Evolutionary conservation across 2,329 filamentous ascomycete species (phyloP), one percentile per base, ranked within the genome.

Genomic region (Aspergillus versicolor): DNA sequence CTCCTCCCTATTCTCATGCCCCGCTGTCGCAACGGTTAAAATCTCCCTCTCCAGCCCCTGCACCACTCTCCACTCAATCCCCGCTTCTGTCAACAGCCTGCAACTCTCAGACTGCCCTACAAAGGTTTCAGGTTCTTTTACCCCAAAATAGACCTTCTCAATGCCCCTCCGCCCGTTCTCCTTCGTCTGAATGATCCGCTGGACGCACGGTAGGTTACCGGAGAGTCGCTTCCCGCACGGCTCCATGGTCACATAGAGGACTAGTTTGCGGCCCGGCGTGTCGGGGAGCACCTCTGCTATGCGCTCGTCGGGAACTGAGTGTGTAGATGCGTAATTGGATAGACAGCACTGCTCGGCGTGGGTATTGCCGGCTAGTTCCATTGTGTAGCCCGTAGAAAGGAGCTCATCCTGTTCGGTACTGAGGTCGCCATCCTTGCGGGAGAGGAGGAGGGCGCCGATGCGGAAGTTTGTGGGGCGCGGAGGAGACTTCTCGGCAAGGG

Each of bases 301-400:
- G 12, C 65, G 55, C 4, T 77, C 75, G 4, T 77, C 73, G 5
- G 67, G 46, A 11, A 75, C 64, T 5, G 60, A 61, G 49, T 77
- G 70, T 0, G 64, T 65, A 8, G 70, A 66, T 2, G 74, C 75
- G 47, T 74, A 76, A 63, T 99, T 97, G 48, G 87, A 75, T 56
- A 99, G 82, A 69, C 91, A 96, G 73, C 89, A 93, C 77, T 99
- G 92, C 72, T 99, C 94, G 3, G 94, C 94, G 70, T 99, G 94
- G 0, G 94, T 97, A 77, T 99, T 99, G 42, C 93, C 94, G 0
- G 86, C 82, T 4, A 92, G 85, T 74, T 99, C 93, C 57, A 97
- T 82, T 0, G 94, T 97, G 77, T 93, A 97, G 54, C 94, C 93
- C 2, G 90, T 90, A 1, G 89, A 84, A 27, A 95, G 80, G 57